phyloP scores from a whole-genome alignment of 306 rosid species.

The Rubus parviflorus region DNA sequence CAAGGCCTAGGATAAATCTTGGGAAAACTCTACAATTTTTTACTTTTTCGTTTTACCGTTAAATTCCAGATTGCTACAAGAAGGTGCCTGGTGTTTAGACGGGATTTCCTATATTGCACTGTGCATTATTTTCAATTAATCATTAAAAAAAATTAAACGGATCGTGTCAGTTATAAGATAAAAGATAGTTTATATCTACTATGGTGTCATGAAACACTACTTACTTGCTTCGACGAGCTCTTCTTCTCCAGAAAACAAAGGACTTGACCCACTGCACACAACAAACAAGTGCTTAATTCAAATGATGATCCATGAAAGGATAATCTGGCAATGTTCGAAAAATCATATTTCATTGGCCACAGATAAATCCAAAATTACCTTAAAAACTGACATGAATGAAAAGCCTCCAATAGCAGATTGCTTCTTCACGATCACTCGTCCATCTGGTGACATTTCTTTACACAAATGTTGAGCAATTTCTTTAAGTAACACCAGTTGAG shows the following conservation, averaged over 20 bases:
- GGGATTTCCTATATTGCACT: not conserved
- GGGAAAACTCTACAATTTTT: not conserved
- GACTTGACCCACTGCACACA: slow-evolving; percentile 66
- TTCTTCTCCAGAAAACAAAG: slow-evolving; percentile 77
- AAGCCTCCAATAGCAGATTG: slow-evolving; percentile 41
- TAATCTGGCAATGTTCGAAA: not conserved
- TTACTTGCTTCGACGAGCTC: slow-evolving; percentile 83
- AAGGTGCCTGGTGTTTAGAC: not conserved
- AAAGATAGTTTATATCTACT: not conserved
- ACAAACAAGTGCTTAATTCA: slow-evolving; percentile 23
- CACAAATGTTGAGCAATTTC: slow-evolving; percentile 95
- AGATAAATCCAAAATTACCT: slow-evolving; percentile 45
- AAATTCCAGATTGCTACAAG: not conserved
- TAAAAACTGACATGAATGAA: slow-evolving; percentile 54
- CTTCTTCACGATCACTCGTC: slow-evolving; percentile 49
- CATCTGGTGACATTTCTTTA: slow-evolving; percentile 71
- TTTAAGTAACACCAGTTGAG: slow-evolving; percentile 84
- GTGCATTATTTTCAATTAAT: not conserved
- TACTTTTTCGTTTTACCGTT: not conserved
- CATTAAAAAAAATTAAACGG: not conserved
- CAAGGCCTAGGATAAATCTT: not conserved
- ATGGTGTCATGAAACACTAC: slow-evolving; percentile 27
- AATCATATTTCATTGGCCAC: not conserved
- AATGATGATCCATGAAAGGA: not conserved
- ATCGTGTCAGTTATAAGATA: not conserved